Conservation (phyloP, 805 yeast species). For the Kodamaea laetipori region DNA sequence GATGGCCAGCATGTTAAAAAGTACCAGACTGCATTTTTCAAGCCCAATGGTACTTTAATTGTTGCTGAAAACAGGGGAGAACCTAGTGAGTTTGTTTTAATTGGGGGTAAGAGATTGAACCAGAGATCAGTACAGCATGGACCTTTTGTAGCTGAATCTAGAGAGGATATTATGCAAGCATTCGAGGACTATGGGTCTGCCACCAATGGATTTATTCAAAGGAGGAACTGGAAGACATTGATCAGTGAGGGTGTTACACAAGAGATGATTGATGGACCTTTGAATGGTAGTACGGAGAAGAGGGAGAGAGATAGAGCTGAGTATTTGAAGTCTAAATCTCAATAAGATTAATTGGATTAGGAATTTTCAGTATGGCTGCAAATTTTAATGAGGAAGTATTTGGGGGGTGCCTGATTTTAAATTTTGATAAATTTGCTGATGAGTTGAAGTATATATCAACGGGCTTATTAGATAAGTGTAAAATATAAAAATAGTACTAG, state of each 20-base stretch:
- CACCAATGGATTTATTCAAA: conserved; percentile 68
- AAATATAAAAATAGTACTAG: too few species aligned
- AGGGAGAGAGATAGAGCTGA: conserved; percentile 27
- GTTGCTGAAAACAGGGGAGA: conserved; percentile 16
- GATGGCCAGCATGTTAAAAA: conserved; percentile 45
- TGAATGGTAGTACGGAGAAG: conserved; percentile 35
- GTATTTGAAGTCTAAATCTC: too few species aligned
- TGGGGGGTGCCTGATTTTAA: too few species aligned
- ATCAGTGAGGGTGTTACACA: conserved; percentile 46
- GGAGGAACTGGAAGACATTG: conserved; percentile 62
- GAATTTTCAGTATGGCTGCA: too few species aligned
- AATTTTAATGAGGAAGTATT: too few species aligned
- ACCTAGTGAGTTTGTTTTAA: conserved; percentile 60
- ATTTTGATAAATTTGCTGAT: too few species aligned
- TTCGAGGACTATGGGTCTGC: conserved; percentile 71
- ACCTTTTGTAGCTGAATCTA: conserved; percentile 80
- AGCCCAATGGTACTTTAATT: conserved; percentile 54
- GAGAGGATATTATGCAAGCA: conserved; percentile 67
- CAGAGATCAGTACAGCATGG: conserved; percentile 86
- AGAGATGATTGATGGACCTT: conserved; percentile 42
- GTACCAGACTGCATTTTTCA: conserved; percentile 61
- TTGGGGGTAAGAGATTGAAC: conserved; percentile 73
- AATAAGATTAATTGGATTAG: too few species aligned
- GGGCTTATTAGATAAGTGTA: too few species aligned
- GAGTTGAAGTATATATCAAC: too few species aligned